Evolutionary conservation across 192 early-diverging fungal species (phyloP).

Genomic region (Diversispora epigaea): DNA sequence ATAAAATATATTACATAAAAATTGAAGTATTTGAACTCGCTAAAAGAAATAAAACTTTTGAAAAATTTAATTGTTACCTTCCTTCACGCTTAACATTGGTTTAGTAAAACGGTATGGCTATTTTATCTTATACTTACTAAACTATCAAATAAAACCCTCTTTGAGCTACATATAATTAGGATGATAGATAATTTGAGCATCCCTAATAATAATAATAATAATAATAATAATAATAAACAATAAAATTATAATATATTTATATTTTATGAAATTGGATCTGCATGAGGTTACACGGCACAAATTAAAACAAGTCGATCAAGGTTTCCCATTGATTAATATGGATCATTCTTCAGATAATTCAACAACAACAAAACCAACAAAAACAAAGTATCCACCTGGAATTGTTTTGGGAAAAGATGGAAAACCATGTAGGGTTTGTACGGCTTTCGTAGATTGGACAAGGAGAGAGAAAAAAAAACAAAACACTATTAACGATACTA

Average conservation of each 20-base stretch:
- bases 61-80: neutral
- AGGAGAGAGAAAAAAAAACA: conserved; percentile 52
- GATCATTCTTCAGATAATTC: neutral
- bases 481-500: conserved; percentile 24
- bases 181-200: too few relatives aligned
- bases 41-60: too few relatives aligned
- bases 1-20: too few relatives aligned
- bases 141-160: neutral
- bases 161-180: conserved; percentile 1
- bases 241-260: too few relatives aligned
- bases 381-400: neutral
- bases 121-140: too few relatives aligned
- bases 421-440: conserved; percentile 80
- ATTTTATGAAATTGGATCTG: neutral
- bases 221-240: too few relatives aligned
- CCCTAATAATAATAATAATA: too few relatives aligned
- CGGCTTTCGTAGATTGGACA: conserved; percentile 73
- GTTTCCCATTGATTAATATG: too few relatives aligned
- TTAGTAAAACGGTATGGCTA: too few relatives aligned
- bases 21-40: too few relatives aligned
- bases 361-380: neutral
- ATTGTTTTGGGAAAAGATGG: conserved; percentile 50
- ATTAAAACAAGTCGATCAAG: neutral
- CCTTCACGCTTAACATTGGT: neutral
- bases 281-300: neutral